Percentiles rank a stretch among this genome's conserved stretches.
Evolutionary conservation across 768 basidiomycete genomes (phyloP).

Genomic region (Lactifluus rugatus): DNA sequence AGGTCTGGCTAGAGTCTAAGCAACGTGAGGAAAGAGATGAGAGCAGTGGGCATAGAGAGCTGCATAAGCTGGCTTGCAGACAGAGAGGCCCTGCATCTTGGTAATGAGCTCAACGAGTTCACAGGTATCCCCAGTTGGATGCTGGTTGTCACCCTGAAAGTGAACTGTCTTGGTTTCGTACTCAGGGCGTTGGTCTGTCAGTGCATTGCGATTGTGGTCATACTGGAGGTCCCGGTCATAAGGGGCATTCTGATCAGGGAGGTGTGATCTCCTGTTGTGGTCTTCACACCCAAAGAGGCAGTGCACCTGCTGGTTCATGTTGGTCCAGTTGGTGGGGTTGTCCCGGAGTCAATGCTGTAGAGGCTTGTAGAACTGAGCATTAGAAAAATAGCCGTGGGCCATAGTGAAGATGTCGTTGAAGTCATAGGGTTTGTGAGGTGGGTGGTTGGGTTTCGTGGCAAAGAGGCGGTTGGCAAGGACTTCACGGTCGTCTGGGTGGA

Average conservation of each 20-base stretch:
- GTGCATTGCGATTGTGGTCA: background rate
- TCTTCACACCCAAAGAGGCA: background rate
- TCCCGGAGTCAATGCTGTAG: background rate
- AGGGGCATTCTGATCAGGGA: background rate
- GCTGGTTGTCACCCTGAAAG: background rate
- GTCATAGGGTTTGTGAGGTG: background rate
- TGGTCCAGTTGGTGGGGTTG: too few relatives aligned
- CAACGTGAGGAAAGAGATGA: background rate
- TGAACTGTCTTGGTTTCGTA: background rate
- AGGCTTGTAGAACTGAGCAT: background rate
- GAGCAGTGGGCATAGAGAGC: background rate
- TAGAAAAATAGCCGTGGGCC: background rate
- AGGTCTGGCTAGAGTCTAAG: background rate
- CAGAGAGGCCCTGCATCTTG: background rate
- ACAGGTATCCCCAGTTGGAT: background rate
- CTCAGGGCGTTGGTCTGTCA: background rate
- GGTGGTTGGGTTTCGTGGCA: background rate
- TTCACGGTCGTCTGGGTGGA: background rate
- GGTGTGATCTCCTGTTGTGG: background rate
- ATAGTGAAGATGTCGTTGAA: background rate
- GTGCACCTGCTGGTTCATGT: too few relatives aligned
- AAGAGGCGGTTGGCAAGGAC: background rate
- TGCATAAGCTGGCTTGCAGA: background rate
- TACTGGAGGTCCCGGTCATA: background rate
- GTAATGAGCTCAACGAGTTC: background rate